Percentiles rank a stretch among this genome's conserved stretches.
phyloP scores from a whole-genome alignment of 2,329 filamentous ascomycete genomes.

The Amphichorda felina region DNA sequence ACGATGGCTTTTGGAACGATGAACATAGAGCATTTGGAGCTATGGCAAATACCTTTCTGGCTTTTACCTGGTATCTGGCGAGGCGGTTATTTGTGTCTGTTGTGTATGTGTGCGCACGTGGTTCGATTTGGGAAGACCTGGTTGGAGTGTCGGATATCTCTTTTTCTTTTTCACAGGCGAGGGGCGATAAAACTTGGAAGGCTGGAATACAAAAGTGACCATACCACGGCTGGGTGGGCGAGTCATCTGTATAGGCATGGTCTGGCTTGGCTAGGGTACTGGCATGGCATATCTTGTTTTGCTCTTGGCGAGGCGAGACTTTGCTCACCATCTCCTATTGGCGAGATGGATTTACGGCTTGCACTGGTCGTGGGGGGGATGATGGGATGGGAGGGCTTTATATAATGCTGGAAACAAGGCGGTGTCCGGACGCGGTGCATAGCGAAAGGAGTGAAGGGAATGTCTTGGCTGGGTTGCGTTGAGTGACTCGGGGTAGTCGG shows the following conservation, averaged over 20 bases:
- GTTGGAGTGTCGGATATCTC: slow-evolving; percentile 24
- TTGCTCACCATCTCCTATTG: background rate
- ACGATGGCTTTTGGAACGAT: slow-evolving; percentile 16
- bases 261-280: slow-evolving; percentile 5
- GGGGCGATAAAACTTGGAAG: slow-evolving; percentile 6
- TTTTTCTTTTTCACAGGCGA: slow-evolving; percentile 8
- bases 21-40: slow-evolving; percentile 29
- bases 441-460: slow-evolving; percentile 3
- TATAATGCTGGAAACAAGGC: slow-evolving; percentile 5
- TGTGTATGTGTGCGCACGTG: slow-evolving; percentile 9
- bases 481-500: background rate
- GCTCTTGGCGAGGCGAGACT: background rate
- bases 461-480: slow-evolving; percentile 2
- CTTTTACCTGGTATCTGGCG: slow-evolving; percentile 21
- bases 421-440: slow-evolving; percentile 5
- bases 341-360: background rate
- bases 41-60: slow-evolving; percentile 30
- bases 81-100: slow-evolving; percentile 19
- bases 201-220: slow-evolving; percentile 29
- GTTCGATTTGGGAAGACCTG: slow-evolving; percentile 19
- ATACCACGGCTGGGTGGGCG: slow-evolving; percentile 21
- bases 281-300: too few relatives aligned
- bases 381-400: background rate
- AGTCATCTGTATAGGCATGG: background rate
- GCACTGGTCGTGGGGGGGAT: background rate